Percentiles rank a stretch among this genome's conserved stretches.
phyloP scores from a whole-genome alignment of 1,284 basidiomycete genomes.

The Gastroboletus turbinatus region DNA sequence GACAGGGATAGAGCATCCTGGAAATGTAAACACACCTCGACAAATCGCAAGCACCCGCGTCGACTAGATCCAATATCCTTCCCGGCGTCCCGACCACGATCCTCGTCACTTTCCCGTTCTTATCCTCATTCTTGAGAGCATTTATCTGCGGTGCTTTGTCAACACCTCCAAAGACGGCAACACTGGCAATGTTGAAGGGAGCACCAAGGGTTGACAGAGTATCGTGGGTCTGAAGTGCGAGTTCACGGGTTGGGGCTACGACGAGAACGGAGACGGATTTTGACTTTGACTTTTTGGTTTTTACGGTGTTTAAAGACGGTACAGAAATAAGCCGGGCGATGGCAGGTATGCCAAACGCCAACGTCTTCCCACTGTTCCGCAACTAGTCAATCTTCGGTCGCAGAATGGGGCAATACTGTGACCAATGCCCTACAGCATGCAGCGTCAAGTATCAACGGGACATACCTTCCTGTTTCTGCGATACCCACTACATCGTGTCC shows the following conservation, averaged over 20 bases:
- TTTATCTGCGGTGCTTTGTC: conserved; percentile 83
- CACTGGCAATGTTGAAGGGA: conserved; percentile 51
- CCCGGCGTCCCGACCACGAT: conserved; percentile 88
- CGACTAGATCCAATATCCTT: conserved; percentile 86
- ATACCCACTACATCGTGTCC: conserved; percentile 93
- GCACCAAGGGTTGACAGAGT: conserved; percentile 80
- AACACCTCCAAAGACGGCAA: conserved; percentile 92
- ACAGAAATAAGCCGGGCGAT: conserved; percentile 62
- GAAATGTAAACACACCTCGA: conserved; percentile 51
- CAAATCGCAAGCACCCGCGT: conserved; percentile 83
- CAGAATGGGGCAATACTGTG: neutral
- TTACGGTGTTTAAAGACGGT: conserved; percentile 15
- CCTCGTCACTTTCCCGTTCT: conserved; percentile 51
- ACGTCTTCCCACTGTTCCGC: conserved; percentile 81
- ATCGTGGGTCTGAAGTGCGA: conserved; percentile 93
- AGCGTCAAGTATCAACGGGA: neutral
- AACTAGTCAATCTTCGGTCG: conserved; percentile 2
- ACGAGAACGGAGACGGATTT: conserved; percentile 70
- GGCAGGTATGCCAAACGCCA: conserved; percentile 94
- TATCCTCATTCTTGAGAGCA: conserved; percentile 51
- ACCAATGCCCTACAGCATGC: neutral
- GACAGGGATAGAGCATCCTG: neutral
- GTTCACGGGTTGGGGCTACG: conserved; percentile 90
- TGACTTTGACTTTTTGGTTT: conserved; percentile 37
- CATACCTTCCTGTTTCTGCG: conserved; percentile 90